Evolutionary conservation across 331 rosid genomes (phyloP).

Genomic region (Saraca asoca): DNA sequence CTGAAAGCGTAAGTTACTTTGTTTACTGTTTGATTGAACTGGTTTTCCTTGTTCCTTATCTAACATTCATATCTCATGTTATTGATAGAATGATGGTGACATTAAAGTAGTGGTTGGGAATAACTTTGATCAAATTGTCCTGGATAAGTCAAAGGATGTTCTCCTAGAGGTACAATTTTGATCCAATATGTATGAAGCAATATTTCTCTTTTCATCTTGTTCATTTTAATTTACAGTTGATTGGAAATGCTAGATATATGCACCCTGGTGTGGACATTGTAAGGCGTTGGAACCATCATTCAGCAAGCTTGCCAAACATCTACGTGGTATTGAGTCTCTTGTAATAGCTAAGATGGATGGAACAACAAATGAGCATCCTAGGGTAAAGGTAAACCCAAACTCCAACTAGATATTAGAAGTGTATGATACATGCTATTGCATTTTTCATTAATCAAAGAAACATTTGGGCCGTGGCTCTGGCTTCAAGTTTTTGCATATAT

Average conservation of each 20-base stretch:
- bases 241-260: constrained; percentile 68
- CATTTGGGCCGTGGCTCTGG: constrained; percentile 1
- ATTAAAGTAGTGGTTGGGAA: constrained; percentile 91
- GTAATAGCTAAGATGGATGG: constrained; percentile 99
- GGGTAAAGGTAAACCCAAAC: constrained; percentile 77
- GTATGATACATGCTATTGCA: constrained; percentile 10
- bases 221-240: constrained; percentile 12
- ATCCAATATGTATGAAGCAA: constrained; percentile 3
- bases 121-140: constrained; percentile 86
- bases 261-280: constrained; percentile 99
- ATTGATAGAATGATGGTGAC: constrained; percentile 73
- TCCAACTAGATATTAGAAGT: constrained; percentile 27
- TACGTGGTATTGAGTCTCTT: constrained; percentile 70
- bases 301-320: constrained; percentile 89
- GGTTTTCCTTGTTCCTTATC: no score
- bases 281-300: constrained; percentile 89
- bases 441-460: constrained; percentile 16
- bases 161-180: constrained; percentile 77
- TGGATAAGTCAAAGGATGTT: constrained; percentile 97
- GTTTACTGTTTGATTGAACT: constrained; percentile 10
- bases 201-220: constrained; percentile 24
- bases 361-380: constrained; percentile 95
- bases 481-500: neutral
- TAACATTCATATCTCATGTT: neutral
- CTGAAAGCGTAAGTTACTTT: constrained; percentile 69